Percentiles rank a stretch among this genome's conserved stretches.
These are phyloP conservation scores for Claviceps sp. DNA, from an alignment of 2,329 filamentous ascomycete genomes.

Conservation along the genomic window DNA sequence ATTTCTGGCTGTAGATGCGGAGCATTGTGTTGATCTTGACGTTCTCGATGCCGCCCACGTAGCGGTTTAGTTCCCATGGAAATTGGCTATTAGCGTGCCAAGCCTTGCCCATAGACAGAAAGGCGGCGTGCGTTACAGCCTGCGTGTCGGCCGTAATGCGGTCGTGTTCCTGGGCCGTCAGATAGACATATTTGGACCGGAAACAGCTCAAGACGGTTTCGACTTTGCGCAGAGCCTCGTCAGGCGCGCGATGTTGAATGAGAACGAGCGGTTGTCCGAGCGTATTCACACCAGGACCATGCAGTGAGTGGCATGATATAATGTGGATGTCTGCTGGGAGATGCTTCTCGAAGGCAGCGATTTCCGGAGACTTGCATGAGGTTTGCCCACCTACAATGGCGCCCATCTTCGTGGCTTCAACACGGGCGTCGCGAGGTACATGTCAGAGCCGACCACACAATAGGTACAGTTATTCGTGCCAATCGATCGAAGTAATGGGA, in stretches of 20 bases:
- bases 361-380: constrained; percentile 94
- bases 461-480: not conserved
- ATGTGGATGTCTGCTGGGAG: constrained; percentile 84
- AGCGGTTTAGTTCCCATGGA: constrained; percentile 92
- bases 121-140: constrained; percentile 93
- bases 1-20: constrained; percentile 96
- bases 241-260: constrained; percentile 81
- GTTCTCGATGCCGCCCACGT: constrained; percentile 94
- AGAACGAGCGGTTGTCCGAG: constrained; percentile 83
- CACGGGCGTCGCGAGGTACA: not conserved
- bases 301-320: constrained; percentile 89
- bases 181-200: constrained; percentile 71
- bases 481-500: not conserved
- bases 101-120: constrained; percentile 92
- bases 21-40: constrained; percentile 98
- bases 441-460: constrained; percentile 3
- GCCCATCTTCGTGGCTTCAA: constrained; percentile 75
- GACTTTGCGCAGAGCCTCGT: constrained; percentile 64
- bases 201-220: constrained; percentile 73
- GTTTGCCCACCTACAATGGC: constrained; percentile 97
- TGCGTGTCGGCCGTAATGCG: constrained; percentile 97
- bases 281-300: constrained; percentile 81
- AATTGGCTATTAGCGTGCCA: constrained; percentile 95
- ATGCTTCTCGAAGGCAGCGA: constrained; percentile 80
- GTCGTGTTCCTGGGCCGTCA: constrained; percentile 80